Conservation (phyloP, 1,139 yeast genomes). For the Suhomyces bokatorum region DNA sequence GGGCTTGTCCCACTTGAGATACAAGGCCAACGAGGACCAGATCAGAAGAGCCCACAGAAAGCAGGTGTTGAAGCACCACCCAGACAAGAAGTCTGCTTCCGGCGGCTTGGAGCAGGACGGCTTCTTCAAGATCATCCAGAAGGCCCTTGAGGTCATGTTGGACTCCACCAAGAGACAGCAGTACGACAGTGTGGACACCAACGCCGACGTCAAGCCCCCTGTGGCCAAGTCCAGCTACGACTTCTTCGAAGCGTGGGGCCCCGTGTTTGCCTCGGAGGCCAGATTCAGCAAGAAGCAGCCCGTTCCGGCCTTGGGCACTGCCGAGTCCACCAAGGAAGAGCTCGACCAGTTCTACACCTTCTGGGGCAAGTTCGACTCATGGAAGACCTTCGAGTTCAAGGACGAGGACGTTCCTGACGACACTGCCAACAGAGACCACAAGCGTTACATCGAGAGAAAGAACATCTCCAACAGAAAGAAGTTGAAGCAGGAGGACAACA, state of each 20-base stretch:
- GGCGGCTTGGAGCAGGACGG: slow-evolving; percentile 92
- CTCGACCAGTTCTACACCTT: slow-evolving; percentile 87
- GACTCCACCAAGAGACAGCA: slow-evolving; percentile 87
- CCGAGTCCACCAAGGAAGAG: slow-evolving; percentile 69
- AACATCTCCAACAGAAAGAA: slow-evolving; percentile 95
- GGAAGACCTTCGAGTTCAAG: slow-evolving; percentile 97
- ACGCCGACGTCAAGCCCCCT: slow-evolving; percentile 85
- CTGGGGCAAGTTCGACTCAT: slow-evolving; percentile 96
- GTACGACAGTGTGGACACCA: slow-evolving; percentile 91
- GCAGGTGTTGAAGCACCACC: slow-evolving; percentile 96
- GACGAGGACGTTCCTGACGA: slow-evolving; percentile 99
- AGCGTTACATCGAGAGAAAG: slow-evolving; percentile 97
- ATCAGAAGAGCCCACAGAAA: slow-evolving; percentile 96
- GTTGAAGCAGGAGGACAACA: slow-evolving; percentile 96
- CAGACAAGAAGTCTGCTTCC: slow-evolving; percentile 89
- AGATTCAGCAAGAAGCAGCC: slow-evolving; percentile 92
- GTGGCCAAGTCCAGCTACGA: slow-evolving; percentile 62
- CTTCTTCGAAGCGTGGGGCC: slow-evolving; percentile 90
- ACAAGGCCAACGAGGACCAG: slow-evolving; percentile 89
- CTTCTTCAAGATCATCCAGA: slow-evolving; percentile 97
- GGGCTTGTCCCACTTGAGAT: slow-evolving; percentile 89
- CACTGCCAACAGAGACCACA: slow-evolving; percentile 98
- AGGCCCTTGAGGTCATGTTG: slow-evolving; percentile 87
- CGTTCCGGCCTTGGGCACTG: slow-evolving; percentile 76
- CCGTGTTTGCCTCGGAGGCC: slow-evolving; percentile 85